Percentiles rank a stretch among this genome's conserved stretches.
Evolutionary conservation across 257 asterid species (phyloP).

Genomic region (Solanum lycopersicoides): DNA sequence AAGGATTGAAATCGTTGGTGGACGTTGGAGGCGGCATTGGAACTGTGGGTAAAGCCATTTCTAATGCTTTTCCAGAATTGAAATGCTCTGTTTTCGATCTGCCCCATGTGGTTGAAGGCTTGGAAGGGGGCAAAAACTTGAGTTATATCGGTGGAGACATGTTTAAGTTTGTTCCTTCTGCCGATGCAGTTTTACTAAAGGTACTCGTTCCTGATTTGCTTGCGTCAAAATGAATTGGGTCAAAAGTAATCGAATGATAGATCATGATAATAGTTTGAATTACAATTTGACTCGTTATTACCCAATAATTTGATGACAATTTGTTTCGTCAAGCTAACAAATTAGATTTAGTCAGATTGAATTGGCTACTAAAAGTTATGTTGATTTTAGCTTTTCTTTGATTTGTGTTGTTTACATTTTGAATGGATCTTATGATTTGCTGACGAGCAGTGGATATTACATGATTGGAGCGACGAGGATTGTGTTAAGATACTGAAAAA

Average conservation of each 20-base stretch:
- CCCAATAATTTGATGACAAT: not conserved
- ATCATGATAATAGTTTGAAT: not conserved
- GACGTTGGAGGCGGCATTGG: not conserved
- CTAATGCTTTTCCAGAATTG: not conserved
- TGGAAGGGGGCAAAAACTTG: not conserved
- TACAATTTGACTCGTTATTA: not conserved
- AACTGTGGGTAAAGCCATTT: not conserved
- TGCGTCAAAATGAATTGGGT: not conserved
- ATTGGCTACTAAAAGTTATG: not conserved
- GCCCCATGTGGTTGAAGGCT: not conserved
- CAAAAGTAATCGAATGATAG: not conserved
- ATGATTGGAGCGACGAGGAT: not conserved
- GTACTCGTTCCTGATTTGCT: not conserved
- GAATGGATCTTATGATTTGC: not conserved
- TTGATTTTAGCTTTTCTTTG: not conserved
- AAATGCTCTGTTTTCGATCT: not conserved
- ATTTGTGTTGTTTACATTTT: not conserved
- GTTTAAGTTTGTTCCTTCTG: not conserved
- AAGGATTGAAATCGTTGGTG: not conserved
- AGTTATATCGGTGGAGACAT: not conserved
- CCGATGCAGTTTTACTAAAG: not conserved
- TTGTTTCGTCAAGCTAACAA: not conserved
- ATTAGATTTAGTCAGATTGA: not conserved
- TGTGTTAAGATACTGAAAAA: slow-evolving; percentile 2
- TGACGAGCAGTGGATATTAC: not conserved